Percentiles rank a stretch among this genome's conserved stretches.
These are phyloP conservation scores for Salix viminalis DNA, from an alignment of 345 rosid species.

Conservation along the genomic window DNA sequence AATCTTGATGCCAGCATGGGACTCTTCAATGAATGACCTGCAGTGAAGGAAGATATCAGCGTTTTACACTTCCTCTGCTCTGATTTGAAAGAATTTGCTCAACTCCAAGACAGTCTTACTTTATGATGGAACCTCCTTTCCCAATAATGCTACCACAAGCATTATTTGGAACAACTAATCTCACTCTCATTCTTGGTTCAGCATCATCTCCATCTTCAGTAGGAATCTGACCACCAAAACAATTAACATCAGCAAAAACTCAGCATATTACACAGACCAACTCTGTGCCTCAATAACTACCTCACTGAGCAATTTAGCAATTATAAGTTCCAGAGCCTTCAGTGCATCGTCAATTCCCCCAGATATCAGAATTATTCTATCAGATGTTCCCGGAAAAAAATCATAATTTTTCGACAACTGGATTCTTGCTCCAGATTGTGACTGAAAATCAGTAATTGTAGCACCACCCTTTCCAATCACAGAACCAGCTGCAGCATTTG, in stretches of 20 bases:
- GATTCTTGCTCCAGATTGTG: constrained; percentile 89
- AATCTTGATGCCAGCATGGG: constrained; percentile 93
- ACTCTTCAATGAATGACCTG: constrained; percentile 96
- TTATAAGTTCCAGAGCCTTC: constrained; percentile 80
- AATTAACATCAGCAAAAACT: constrained; percentile 4
- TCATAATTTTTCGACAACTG: constrained; percentile 93
- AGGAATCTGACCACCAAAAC: constrained; percentile 53
- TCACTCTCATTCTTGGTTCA: constrained; percentile 84
- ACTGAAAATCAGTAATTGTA: constrained; percentile 91
- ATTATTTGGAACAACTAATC: constrained; percentile 87
- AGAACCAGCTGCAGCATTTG: constrained; percentile 98
- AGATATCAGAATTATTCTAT: constrained; percentile 85
- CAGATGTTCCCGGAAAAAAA: constrained; percentile 91
- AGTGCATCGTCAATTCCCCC: constrained; percentile 72
- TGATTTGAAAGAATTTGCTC: neutral
- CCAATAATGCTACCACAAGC: constrained; percentile 99
- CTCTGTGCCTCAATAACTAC: constrained; percentile 33
- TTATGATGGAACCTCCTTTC: constrained; percentile 95
- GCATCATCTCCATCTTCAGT: constrained; percentile 65
- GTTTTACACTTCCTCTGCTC: neutral
- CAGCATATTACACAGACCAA: neutral
- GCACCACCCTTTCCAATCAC: constrained; percentile 99
- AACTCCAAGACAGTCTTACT: constrained; percentile 33
- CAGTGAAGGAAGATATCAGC: constrained; percentile 25
- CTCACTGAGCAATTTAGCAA: constrained; percentile 81